These are phyloP conservation scores for Alternaria dauci DNA, from an alignment of 2,329 filamentous ascomycete genomes.

Conservation along the genomic window DNA sequence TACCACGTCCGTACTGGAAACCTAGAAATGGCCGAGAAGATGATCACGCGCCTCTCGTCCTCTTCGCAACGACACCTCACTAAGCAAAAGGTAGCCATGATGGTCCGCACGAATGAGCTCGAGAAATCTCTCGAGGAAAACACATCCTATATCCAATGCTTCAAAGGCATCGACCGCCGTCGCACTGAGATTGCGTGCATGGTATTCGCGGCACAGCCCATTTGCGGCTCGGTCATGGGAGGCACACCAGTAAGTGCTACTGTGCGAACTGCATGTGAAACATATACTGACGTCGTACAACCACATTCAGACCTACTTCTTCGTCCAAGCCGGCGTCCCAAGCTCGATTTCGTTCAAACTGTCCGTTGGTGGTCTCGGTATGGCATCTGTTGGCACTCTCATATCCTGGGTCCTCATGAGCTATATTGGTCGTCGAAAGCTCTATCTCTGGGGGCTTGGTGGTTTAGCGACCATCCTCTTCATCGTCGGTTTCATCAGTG, in stretches of 20 bases:
- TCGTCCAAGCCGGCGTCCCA: constrained; percentile 54
- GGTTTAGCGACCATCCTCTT: constrained; percentile 72
- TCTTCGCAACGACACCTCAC: constrained; percentile 3
- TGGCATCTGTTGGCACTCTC: constrained; percentile 69
- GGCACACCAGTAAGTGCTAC: constrained; percentile 14
- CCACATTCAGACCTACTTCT: constrained; percentile 52
- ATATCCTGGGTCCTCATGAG: constrained; percentile 80
- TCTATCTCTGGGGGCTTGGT: constrained; percentile 75
- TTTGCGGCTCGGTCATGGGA: constrained; percentile 28
- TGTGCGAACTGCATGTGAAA: not conserved
- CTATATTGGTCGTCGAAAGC: constrained; percentile 74
- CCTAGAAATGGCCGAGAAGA: constrained; percentile 67
- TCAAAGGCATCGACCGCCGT: constrained; percentile 70
- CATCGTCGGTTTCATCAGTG: constrained; percentile 74
- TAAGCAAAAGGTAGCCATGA: constrained; percentile 72
- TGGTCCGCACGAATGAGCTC: constrained; percentile 82
- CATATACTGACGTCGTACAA: not conserved
- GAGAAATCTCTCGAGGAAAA: constrained; percentile 72
- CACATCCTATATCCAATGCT: constrained; percentile 79
- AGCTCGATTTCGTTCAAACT: constrained; percentile 51
- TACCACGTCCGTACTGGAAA: constrained; percentile 72
- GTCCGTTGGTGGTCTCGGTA: constrained; percentile 61
- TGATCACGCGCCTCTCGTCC: constrained; percentile 53
- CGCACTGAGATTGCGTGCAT: constrained; percentile 74
- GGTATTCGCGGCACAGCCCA: constrained; percentile 54